Conservation (phyloP, 1,139 yeast species). For the Debaryomyces psychrophilus region DNA sequence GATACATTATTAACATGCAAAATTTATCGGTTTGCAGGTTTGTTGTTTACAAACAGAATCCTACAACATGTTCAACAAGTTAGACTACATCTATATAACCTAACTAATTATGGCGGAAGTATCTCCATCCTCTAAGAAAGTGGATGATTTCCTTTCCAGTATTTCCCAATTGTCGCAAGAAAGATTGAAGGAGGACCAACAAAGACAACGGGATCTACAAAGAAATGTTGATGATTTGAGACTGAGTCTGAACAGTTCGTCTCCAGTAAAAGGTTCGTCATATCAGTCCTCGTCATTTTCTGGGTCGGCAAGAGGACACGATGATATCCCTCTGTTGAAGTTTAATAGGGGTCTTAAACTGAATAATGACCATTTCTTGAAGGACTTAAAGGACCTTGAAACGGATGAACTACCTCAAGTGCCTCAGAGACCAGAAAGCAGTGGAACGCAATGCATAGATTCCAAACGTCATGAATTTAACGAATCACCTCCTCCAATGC, state of each 20-base stretch:
- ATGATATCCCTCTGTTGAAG: slow-evolving; percentile 23
- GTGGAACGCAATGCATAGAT: not conserved
- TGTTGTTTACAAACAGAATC: not conserved
- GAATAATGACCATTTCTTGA: not conserved
- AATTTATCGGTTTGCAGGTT: not conserved
- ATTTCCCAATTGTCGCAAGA: slow-evolving; percentile 39
- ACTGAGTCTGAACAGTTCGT: slow-evolving; percentile 25
- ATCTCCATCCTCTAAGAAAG: slow-evolving; percentile 35
- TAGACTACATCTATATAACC: not conserved
- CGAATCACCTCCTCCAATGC: slow-evolving; percentile 7
- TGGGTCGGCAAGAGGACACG: not conserved
- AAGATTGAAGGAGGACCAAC: slow-evolving; percentile 34
- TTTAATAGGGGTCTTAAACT: slow-evolving; percentile 20
- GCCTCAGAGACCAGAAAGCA: slow-evolving; percentile 20
- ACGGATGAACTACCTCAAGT: slow-evolving; percentile 15
- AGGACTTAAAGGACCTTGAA: slow-evolving; percentile 7
- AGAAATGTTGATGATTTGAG: slow-evolving; percentile 35
- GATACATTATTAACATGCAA: not conserved
- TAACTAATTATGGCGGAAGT: slow-evolving; percentile 19
- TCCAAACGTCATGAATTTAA: not conserved
- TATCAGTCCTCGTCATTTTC: not conserved
- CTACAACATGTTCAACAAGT: not conserved
- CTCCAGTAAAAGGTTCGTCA: slow-evolving; percentile 5
- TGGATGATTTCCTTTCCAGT: slow-evolving; percentile 38
- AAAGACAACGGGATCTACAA: slow-evolving; percentile 35